Conservation (phyloP, 2,329 filamentous ascomycete genomes). For the Claviceps spartinae region DNA sequence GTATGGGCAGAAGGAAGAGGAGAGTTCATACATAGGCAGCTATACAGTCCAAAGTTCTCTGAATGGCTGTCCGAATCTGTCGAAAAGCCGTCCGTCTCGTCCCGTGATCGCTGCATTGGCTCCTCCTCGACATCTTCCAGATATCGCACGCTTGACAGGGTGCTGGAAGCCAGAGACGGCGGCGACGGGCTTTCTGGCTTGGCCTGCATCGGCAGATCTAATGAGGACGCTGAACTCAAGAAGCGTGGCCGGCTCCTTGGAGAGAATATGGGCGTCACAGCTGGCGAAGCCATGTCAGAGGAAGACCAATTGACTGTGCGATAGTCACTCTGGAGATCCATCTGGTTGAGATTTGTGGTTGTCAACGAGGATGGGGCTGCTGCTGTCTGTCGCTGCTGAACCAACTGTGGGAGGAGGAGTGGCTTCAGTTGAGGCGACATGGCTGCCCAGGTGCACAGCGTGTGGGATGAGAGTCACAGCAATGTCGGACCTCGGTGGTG, state of each 20-base stretch:
- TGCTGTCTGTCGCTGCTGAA: slow-evolving; percentile 3
- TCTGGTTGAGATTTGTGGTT: slow-evolving; percentile 20
- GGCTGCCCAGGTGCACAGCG: slow-evolving; percentile 1
- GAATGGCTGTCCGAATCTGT: slow-evolving; percentile 13
- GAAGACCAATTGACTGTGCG: slow-evolving; percentile 40
- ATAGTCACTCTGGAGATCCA: slow-evolving; percentile 26
- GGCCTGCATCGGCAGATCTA: slow-evolving; percentile 41
- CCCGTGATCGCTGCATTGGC: slow-evolving; percentile 57
- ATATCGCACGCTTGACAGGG: slow-evolving; percentile 47
- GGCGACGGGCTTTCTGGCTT: slow-evolving; percentile 10
- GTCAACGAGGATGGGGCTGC: slow-evolving; percentile 13
- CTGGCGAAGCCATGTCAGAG: slow-evolving; percentile 55
- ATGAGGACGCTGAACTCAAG: slow-evolving; percentile 66
- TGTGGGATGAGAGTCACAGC: slow-evolving; percentile 1
- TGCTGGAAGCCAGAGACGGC: slow-evolving; percentile 18
- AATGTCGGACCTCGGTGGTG: background rate
- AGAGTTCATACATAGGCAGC: slow-evolving; percentile 58
- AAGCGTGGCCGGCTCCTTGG: slow-evolving; percentile 49
- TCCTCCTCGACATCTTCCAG: slow-evolving; percentile 81
- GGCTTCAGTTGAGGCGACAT: slow-evolving; percentile 7
- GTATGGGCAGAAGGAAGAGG: background rate
- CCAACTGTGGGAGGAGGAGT: slow-evolving; percentile 6
- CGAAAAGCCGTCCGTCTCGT: slow-evolving; percentile 24
- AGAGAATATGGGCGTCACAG: slow-evolving; percentile 54
- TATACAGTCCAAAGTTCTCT: slow-evolving; percentile 36